Base-by-base conservation (phyloP, 495 filamentous ascomycete genomes). In the Hypoxylon cercidicola region DNA sequence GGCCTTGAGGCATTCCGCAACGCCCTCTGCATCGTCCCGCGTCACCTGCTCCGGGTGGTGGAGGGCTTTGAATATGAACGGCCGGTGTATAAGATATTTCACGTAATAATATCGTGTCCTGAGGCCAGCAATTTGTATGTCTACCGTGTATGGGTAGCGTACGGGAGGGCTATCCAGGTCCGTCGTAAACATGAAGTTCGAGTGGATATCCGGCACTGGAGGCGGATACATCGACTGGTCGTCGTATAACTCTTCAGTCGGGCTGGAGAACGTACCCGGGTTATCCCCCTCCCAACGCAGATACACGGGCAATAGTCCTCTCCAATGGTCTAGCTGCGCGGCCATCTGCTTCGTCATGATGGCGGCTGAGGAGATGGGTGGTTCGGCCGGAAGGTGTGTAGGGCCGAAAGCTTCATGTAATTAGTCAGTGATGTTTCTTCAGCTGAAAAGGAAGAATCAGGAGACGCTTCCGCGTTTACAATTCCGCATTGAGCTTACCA, bases 1-100 rank as follows among this genome's bases (percentile, higher is more conserved):
- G 0, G 79, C 72, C 63, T 78, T 77, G 13, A 88, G 75, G 54
- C 85, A 87, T 50, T 81, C 77, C 15, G 79, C 81, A 18, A 76
- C 79, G 43, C 79, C 82, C 13, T 78, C 62, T 6, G 77, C 76
- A 68, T 88, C 85, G 23, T 83, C 80, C 16, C 79, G 68, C 7
- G 77, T 83, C 74, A 86, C 78, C 47, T 77, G 68, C 37, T 85
- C 78, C 1, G 85, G 82, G 60, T 79, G 79, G 68, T 87, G 84
- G 25, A 88, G 70, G 1, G 83, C 85, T 64, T 88, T 88, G 78
- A 85, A 88, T 35, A 87, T 62, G 59, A 85, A 88, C 10, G 85
- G 84, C 12, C 83, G 79, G 62, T 87, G 78, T 55, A 87, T 79
- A 49, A 87, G 76, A 71, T 83, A 87, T 44, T 83, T 82, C 11